These are phyloP conservation scores for Amanita fuliginea DNA, from an alignment of 768 basidiomycete genomes.

Conservation along the genomic window DNA sequence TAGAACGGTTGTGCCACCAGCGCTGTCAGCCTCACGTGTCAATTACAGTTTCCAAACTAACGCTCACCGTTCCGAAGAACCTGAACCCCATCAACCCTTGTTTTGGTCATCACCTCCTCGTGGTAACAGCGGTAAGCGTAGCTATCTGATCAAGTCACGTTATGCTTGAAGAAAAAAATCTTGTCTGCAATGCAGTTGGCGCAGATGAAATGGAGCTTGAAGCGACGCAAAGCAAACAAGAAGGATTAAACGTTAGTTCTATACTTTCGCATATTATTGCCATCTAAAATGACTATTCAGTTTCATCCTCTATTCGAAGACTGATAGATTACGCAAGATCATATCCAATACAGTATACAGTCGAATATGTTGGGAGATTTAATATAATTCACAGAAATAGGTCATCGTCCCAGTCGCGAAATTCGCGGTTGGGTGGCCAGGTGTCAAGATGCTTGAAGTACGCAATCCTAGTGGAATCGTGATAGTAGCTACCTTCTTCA, in stretches of 20 bases:
- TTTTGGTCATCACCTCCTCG: constrained; percentile 1
- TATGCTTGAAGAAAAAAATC: not conserved
- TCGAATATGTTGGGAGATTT: not conserved
- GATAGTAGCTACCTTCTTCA: constrained; percentile 10
- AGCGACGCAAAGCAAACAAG: constrained; percentile 18
- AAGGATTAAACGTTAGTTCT: constrained; percentile 9
- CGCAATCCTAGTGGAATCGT: constrained; percentile 14
- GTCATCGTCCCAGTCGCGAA: constrained; percentile 21
- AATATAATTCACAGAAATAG: constrained; percentile 14
- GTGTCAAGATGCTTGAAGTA: constrained; percentile 14
- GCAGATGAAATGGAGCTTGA: constrained; percentile 3
- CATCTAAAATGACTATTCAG: constrained; percentile 14
- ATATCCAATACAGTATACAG: not conserved
- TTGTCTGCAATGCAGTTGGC: not conserved
- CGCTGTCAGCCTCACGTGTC: not conserved
- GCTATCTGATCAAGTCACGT: no score
- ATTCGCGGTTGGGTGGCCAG: constrained; percentile 20
- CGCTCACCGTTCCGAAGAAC: not conserved
- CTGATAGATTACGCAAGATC: constrained; percentile 12
- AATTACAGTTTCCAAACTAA: not conserved
- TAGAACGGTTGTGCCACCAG: constrained; percentile 17
- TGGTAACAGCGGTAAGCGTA: not conserved
- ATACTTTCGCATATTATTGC: not conserved
- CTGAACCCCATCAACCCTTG: not conserved
- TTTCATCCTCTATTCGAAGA: constrained; percentile 46